Conservation (phyloP, 768 basidiomycete genomes). For the Mycena rosella region DNA sequence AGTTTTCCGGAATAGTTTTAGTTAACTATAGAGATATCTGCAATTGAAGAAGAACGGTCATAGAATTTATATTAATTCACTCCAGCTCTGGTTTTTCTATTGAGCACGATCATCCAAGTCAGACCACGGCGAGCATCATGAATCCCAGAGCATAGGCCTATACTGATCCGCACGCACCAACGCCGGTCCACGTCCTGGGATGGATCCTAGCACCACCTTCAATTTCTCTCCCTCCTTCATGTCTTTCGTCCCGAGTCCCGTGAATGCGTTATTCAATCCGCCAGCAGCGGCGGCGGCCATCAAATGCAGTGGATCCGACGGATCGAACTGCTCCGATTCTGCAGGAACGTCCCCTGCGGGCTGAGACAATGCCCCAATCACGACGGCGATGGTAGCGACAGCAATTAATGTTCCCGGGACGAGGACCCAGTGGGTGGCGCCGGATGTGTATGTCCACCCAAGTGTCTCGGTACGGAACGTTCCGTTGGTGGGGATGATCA, state of each 20-base stretch:
- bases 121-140: too few relatives aligned
- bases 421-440: constrained; percentile 16
- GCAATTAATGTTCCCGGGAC: constrained; percentile 13
- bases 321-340: neutral
- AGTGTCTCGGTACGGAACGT: constrained; percentile 4
- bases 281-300: constrained; percentile 14
- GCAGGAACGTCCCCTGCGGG: neutral
- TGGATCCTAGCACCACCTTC: constrained; percentile 11
- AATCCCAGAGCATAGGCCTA: too few relatives aligned
- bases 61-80: too few relatives aligned
- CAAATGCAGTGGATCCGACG: constrained; percentile 19
- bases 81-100: too few relatives aligned
- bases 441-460: neutral
- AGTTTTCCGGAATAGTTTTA: too few relatives aligned
- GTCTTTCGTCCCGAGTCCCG: neutral
- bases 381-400: neutral
- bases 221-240: constrained; percentile 7
- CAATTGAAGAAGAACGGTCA: too few relatives aligned
- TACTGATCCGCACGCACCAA: too few relatives aligned
- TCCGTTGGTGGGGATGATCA: neutral
- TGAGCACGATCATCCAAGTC: too few relatives aligned
- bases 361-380: neutral
- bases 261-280: constrained; percentile 10
- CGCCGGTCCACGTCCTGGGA: too few relatives aligned
- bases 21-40: too few relatives aligned